These are phyloP conservation scores for Plasmodium knowlesi DNA, from an alignment of 169 alveolate genomes.

Conservation along the genomic window DNA sequence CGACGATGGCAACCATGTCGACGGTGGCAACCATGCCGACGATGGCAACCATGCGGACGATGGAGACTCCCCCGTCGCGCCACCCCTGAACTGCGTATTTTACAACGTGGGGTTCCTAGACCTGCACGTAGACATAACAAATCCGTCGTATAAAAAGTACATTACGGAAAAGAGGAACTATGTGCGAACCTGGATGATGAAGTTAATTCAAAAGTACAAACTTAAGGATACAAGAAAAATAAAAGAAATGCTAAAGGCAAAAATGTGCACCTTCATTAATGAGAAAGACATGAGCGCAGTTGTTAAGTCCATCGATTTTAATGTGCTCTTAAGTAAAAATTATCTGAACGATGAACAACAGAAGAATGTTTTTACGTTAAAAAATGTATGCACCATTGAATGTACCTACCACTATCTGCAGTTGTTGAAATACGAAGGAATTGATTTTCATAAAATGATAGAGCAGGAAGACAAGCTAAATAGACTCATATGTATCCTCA, in stretches of 20 bases:
- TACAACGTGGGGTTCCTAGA: constrained; percentile 70
- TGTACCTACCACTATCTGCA: constrained; percentile 62
- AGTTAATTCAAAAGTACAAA: constrained; percentile 48
- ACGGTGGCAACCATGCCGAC: background rate
- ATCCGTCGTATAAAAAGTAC: constrained; percentile 39
- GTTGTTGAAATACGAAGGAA: constrained; percentile 64
- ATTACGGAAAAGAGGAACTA: constrained; percentile 62
- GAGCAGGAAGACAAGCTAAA: constrained; percentile 9
- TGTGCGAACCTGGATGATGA: constrained; percentile 58
- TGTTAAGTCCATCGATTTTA: constrained; percentile 53
- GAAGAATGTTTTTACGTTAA: constrained; percentile 14
- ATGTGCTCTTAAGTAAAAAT: constrained; percentile 15
- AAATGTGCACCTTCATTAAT: constrained; percentile 23
- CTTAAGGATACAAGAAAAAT: constrained; percentile 48
- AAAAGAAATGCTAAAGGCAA: constrained; percentile 48
- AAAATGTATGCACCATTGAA: constrained; percentile 62
- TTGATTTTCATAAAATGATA: constrained; percentile 14
- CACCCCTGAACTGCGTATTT: constrained; percentile 13
- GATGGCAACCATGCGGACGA: background rate
- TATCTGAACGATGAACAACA: constrained; percentile 26
- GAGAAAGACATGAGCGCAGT: constrained; percentile 65
- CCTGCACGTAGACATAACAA: constrained; percentile 13
- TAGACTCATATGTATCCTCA: constrained; percentile 6
- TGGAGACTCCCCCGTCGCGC: background rate
- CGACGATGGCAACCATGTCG: background rate